Evolutionary conservation across 2,329 filamentous ascomycete species (phyloP), one percentile per base, ranked within the genome.

Genomic region (Exophiala aquamarina): DNA sequence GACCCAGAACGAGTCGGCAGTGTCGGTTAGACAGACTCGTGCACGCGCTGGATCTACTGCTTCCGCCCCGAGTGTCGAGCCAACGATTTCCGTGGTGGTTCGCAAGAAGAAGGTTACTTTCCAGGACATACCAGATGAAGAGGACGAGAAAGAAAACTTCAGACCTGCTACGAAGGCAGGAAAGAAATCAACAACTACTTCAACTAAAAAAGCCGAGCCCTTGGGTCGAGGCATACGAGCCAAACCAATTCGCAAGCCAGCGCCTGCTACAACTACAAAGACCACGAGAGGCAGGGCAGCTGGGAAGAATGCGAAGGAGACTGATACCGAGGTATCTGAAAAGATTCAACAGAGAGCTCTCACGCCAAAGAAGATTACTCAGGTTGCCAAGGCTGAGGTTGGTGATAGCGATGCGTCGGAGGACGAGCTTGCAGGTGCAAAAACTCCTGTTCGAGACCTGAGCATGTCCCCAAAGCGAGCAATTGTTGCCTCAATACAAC

Each of bases 281-380:
- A 49, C 59, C n/a, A 46, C 47, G 15, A 44, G 55, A n/a, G 64
- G 63, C 48, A 64, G 63, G 28, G 54, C 51, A 19, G 50, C 53
- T 8, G 36, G 58, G 8, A 62, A 51, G 6, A 18, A 36, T 18
- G 42, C 46, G 28, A 37, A 52, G 17, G 49, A 52, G 26, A 38
- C 46, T 20, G 56, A 56, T 13, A 36, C 40, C 37, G 60, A 59
- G 21, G 49, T 56, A 11, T 19, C 44, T 13, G 40, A 37, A 14
- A 58, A 71, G 47, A 70, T 42, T 34, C 44, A 47, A 17, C 42
- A 50, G 21, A 45, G 56, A 28, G 52, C 70, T 14, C 58, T 76
- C 20, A 75, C 72, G 10, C 73, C 73, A 1, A 75, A 75, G 62
- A 76, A 75, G 54, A 64, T 68, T 21, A 73, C 66, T 6, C 72